phyloP scores from a whole-genome alignment of 2,329 filamentous ascomycete species.

The Monosporascus sp. region DNA sequence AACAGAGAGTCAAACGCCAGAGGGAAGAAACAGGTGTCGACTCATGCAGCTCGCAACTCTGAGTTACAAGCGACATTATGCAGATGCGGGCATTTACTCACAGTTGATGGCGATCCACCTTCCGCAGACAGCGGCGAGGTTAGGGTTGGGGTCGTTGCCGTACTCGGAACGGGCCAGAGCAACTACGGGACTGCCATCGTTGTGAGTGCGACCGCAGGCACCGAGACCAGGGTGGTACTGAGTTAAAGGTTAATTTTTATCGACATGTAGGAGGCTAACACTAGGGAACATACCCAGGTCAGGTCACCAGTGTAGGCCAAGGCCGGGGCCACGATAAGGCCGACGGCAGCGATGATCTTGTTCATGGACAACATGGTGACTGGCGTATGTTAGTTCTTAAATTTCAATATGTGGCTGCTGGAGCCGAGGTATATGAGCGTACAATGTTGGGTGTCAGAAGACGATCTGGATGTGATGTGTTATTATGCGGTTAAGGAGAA shows the following conservation, averaged over 20 bases:
- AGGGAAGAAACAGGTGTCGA: too few relatives aligned
- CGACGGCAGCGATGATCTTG: conserved; percentile 13
- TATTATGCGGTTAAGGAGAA: too few relatives aligned
- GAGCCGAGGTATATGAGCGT: neutral
- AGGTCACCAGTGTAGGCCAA: conserved; percentile 16
- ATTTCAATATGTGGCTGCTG: neutral
- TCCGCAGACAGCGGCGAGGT: conserved; percentile 20
- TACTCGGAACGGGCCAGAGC: conserved; percentile 22
- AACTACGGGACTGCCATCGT: conserved; percentile 19
- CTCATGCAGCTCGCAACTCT: too few relatives aligned
- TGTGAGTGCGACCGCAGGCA: conserved; percentile 19
- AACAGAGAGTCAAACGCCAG: too few relatives aligned
- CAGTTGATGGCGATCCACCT: conserved; percentile 22
- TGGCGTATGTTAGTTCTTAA: conserved; percentile 1
- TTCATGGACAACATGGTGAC: conserved; percentile 20
- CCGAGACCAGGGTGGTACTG: conserved; percentile 23
- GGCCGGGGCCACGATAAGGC: conserved; percentile 4
- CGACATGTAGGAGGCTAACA: too few relatives aligned
- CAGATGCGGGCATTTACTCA: neutral
- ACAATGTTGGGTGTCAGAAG: neutral
- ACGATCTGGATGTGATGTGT: neutral
- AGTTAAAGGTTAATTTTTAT: neutral
- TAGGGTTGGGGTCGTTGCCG: conserved; percentile 12
- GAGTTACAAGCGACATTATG: neutral
- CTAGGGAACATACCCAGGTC: conserved; percentile 6